Percentiles rank a stretch among this genome's conserved stretches.
Conservation (phyloP, 805 yeast genomes). For the Cyberlindnera maclurae region DNA sequence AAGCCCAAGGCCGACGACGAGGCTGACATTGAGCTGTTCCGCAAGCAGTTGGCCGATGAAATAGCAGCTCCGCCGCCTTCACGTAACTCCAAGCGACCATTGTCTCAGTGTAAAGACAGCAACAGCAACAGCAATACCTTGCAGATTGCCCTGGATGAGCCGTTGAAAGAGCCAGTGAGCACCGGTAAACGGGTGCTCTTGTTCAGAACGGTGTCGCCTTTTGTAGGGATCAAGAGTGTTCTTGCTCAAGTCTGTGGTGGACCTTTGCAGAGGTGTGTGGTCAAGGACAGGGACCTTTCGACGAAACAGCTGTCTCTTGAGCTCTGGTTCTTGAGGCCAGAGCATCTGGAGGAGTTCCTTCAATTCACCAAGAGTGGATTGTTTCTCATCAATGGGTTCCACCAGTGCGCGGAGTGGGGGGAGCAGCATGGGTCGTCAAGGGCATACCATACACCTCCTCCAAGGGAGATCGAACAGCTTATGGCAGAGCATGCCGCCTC, state of each 20-base stretch:
- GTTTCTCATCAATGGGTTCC: conserved; percentile 52
- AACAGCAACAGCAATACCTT: neutral
- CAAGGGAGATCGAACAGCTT: conserved; percentile 21
- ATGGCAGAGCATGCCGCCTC: conserved; percentile 1
- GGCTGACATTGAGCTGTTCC: neutral
- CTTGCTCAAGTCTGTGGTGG: conserved; percentile 61
- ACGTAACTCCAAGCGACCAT: neutral
- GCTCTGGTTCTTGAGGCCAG: conserved; percentile 44
- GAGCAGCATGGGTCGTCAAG: conserved; percentile 6
- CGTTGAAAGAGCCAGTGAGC: neutral
- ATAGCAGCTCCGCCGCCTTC: too few relatives aligned
- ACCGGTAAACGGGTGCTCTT: conserved; percentile 27
- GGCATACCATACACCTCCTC: conserved; percentile 2
- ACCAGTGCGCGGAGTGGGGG: conserved; percentile 42
- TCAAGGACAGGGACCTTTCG: conserved; percentile 13
- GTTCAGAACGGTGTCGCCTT: conserved; percentile 32
- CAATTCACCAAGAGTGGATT: conserved; percentile 44
- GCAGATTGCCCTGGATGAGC: too few relatives aligned
- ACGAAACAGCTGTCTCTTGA: conserved; percentile 31
- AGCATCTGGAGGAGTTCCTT: conserved; percentile 49
- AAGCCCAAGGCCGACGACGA: conserved; percentile 1
- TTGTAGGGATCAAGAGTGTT: conserved; percentile 42
- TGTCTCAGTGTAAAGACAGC: neutral
- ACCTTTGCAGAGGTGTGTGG: conserved; percentile 47
- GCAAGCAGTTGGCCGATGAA: too few relatives aligned